Evolutionary conservation across 495 filamentous ascomycete species (phyloP), one percentile per base, ranked within the genome.

Genomic region (Rhizodiscina lignyota): DNA sequence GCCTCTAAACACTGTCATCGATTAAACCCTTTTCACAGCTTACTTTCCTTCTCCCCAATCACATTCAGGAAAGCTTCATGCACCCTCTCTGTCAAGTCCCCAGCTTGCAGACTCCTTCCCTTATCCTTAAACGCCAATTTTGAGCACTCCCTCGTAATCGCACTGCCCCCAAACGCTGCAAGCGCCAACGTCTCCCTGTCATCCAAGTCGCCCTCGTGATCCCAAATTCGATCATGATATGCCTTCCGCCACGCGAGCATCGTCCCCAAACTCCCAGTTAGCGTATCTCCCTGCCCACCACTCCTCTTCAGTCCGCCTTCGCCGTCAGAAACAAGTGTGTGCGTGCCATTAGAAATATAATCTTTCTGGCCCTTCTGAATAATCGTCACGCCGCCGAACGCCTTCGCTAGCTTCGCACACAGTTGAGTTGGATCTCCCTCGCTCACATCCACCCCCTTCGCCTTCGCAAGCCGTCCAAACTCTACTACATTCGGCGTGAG

Each of bases 401-500:
- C 78, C 32, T 67, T 64, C 1, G 83, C 72, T 21, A 97, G 61
- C 48, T 67, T 71, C 48, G 77, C 68, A 33, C 86, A 91, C 26
- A 72, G 61, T 35, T 68, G 64, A 36, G 59, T 66, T 19, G 63
- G 58, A 23, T 61, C 61, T 1, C 48, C 63, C 8, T 51, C 62
- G 4, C 70, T 54, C 20, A 63, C 58, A 31, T 79, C 66, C 18
- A 92, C 53, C 0, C 74, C 76, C 37, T 79, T 63, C 0, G 61
- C 58, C 48, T 83, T 75, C 34, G 81, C 81, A 34, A 97, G 51
- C 23, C 89, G 63, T 4, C 68, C 75, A 56, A 97, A 97, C 55
- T 97, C 89, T 0, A 87, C 80, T 4, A 92, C 79, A 39, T 97
- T 97, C 0, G 89, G 89, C 20, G 89, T 97, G 24, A 97, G 59